Conservation (phyloP, 805 yeast genomes). For the Lipomyces starkeyi region DNA sequence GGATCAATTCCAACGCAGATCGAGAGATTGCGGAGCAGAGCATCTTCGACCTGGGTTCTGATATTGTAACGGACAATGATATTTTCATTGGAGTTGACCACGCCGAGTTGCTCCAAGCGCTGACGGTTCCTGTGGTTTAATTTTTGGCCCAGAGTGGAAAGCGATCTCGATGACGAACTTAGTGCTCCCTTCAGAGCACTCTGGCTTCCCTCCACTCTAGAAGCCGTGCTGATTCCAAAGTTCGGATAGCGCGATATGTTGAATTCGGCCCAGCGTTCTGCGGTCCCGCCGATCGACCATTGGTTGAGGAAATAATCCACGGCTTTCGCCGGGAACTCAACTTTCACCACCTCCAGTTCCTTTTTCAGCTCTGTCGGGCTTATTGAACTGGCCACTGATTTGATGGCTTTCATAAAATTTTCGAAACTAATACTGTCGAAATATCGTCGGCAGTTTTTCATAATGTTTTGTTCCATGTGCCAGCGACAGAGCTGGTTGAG, state of each 20-base stretch:
- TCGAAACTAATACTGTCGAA: neutral
- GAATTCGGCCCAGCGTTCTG: neutral
- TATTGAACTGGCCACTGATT: neutral
- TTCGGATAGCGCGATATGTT: too few species aligned
- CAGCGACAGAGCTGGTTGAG: neutral
- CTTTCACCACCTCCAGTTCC: too few species aligned
- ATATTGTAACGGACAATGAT: neutral
- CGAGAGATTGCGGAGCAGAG: slow-evolving; percentile 4
- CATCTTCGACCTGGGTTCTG: neutral
- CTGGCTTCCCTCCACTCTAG: neutral
- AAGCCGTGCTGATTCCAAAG: neutral
- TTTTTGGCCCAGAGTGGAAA: too few species aligned
- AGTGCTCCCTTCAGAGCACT: neutral
- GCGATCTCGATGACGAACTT: neutral
- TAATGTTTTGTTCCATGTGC: neutral
- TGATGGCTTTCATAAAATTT: neutral
- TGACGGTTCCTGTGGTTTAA: too few species aligned
- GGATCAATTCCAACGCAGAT: neutral
- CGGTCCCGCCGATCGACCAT: neutral
- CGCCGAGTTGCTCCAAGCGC: too few species aligned
- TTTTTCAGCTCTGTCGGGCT: too few species aligned
- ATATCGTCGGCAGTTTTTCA: neutral
- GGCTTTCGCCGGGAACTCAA: too few species aligned
- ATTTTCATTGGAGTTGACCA: too few species aligned
- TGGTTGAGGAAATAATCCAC: neutral